Base-by-base conservation (phyloP, 169 alveolate genomes). In the Cryptosporidium xiaoi region DNA sequence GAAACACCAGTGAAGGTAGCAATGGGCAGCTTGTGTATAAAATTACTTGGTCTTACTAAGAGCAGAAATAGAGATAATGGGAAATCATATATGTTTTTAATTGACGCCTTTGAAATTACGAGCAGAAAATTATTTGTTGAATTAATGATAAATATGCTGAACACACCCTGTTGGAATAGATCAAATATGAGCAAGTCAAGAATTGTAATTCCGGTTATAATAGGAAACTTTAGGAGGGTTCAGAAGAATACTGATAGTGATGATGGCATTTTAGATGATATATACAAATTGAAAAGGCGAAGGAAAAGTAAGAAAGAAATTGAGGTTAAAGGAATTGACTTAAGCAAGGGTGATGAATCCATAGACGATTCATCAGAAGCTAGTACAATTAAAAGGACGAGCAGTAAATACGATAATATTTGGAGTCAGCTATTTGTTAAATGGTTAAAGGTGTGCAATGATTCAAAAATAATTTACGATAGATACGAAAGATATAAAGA, bases 141-240 rank as follows among this genome's bases (percentile, higher is more conserved):
- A 3, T 27, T 77, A 20, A 60, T 77, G 87, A 62, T 64, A 27
- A 55, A 46, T 18, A 27, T 77, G 33, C 33, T 62, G 10, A 48
- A 56, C 20, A 77, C 87, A 12, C 64, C 87, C 33, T 77, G 87
- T 62, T 77, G 87, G 87, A 77, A 77, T 1, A 77, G 71, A 18
- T 51, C 71, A 18, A 56, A 56, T 16, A 20, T 48, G 1, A 48
- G 58, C 31, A 77, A 77, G 33, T 56, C 87, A 10, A 56, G 71
- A 27, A 66, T 77, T 16, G 33, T 77, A 24, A 60, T 77, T 18
- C 87, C 87, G 2, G 29, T 77, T 8, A 44, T 77, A 56, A 56
- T 77, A 15, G 87, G 71, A 3, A 40, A 44, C 7, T 60, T 77
- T 56, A 36, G 20, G 29, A 20, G 46, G 16, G 36, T 10, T 2